Percentiles rank a stretch among this genome's conserved stretches.
These are phyloP conservation scores for Aspergillus sp. DNA, from an alignment of 2,329 filamentous ascomycete species.

Conservation along the genomic window DNA sequence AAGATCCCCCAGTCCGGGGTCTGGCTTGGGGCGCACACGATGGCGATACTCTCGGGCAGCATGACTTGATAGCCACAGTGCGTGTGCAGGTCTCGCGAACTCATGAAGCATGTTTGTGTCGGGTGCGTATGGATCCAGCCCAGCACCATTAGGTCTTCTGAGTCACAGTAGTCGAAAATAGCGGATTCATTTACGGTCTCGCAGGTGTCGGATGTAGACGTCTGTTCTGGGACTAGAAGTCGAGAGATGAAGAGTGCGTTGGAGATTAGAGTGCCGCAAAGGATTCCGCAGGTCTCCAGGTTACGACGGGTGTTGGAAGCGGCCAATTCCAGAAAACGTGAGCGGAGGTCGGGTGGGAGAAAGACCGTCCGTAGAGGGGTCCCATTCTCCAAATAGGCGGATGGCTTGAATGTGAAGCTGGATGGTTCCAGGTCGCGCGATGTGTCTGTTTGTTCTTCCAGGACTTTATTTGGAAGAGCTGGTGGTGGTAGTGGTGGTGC, in stretches of 20 bases:
- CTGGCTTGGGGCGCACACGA: conserved; percentile 85
- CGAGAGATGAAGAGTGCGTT: conserved; percentile 88
- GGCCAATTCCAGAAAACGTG: conserved; percentile 66
- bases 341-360: conserved; percentile 66
- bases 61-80: conserved; percentile 92
- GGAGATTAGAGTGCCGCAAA: conserved; percentile 82
- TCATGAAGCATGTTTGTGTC: conserved; percentile 96
- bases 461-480: conserved; percentile 20
- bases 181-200: conserved; percentile 81
- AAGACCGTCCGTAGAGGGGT: conserved; percentile 80
- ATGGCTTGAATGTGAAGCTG: conserved; percentile 72
- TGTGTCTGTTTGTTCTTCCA: conserved; percentile 6
- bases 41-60: conserved; percentile 91
- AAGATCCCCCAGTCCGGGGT: conserved; percentile 76
- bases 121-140: conserved; percentile 99
- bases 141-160: conserved; percentile 72
- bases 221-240: conserved; percentile 84
- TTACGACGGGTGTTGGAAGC: conserved; percentile 68
- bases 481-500: conserved; percentile 7
- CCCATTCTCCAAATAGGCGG: conserved; percentile 84
- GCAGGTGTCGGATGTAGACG: conserved; percentile 83
- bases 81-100: conserved; percentile 84
- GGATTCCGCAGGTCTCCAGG: conserved; percentile 88
- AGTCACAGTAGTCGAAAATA: conserved; percentile 82
- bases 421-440: conserved; percentile 28